phyloP scores from a whole-genome alignment of 352 stramenopile genomes.

The Thalassiosira mediterranea region DNA sequence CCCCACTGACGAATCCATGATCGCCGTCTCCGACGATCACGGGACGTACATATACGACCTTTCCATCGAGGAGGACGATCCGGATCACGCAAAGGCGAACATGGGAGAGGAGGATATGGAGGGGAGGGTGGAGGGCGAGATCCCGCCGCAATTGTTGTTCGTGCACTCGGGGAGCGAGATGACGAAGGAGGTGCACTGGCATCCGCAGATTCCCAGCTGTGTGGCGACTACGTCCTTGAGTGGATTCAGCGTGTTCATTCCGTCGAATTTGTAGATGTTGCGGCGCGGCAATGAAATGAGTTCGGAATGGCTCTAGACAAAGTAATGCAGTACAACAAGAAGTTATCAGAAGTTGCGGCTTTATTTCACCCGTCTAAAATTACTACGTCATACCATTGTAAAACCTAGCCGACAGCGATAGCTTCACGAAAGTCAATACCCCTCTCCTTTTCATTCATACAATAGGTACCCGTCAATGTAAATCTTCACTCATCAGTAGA shows the following conservation, averaged over 20 bases:
- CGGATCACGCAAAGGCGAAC: constrained; percentile 74
- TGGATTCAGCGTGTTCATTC: constrained; percentile 98
- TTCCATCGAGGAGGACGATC: constrained; percentile 97
- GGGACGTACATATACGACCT: constrained; percentile 98
- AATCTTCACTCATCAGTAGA: neutral
- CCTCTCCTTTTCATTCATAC: neutral
- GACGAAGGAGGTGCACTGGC: constrained; percentile 99
- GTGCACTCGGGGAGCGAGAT: constrained; percentile 98
- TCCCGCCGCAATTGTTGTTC: constrained; percentile 98
- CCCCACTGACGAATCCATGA: constrained; percentile 98
- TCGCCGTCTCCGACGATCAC: constrained; percentile 96
- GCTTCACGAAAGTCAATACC: neutral
- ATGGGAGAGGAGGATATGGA: constrained; percentile 56
- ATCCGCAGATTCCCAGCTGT: constrained; percentile 97
- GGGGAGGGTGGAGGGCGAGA: constrained; percentile 81
- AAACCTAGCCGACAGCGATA: too few species aligned
- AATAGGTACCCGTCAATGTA: too few species aligned
- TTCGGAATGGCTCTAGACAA: too few species aligned
- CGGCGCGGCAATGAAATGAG: too few species aligned
- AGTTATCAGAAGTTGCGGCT: neutral
- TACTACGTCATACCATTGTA: neutral
- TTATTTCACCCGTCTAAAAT: neutral
- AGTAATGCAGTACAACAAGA: too few species aligned
- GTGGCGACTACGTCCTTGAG: constrained; percentile 95
- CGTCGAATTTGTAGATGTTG: constrained; percentile 77